phyloP scores from a whole-genome alignment of 768 basidiomycete species.

The Thelephora ganbajun region DNA sequence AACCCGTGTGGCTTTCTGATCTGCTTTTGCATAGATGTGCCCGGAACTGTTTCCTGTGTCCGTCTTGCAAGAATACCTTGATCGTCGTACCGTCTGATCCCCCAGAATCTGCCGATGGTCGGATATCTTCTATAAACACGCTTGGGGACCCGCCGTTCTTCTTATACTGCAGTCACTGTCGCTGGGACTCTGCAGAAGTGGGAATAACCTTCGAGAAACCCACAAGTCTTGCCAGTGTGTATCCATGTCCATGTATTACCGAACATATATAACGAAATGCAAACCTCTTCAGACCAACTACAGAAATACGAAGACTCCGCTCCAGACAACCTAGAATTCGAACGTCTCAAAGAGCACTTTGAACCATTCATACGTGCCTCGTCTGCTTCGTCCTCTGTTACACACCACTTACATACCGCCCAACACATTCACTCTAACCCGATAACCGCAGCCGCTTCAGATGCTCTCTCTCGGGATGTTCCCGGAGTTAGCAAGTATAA shows the following conservation, averaged over 20 bases:
- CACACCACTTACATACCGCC: constrained; percentile 23
- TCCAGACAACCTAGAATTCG: constrained; percentile 79
- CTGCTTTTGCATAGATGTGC: constrained; percentile 57
- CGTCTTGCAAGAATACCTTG: constrained; percentile 81
- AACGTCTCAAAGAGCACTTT: constrained; percentile 91
- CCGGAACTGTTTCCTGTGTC: constrained; percentile 95
- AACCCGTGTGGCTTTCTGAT: background rate
- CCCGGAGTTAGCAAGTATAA: constrained; percentile 73
- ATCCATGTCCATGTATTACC: no score
- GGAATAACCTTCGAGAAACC: constrained; percentile 94
- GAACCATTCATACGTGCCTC: constrained; percentile 87
- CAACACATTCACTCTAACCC: constrained; percentile 68
- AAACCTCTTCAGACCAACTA: constrained; percentile 54
- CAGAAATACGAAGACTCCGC: constrained; percentile 84
- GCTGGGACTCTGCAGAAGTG: constrained; percentile 89
- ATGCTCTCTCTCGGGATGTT: constrained; percentile 80
- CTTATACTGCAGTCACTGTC: constrained; percentile 82
- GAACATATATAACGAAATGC: background rate
- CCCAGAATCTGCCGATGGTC: constrained; percentile 43
- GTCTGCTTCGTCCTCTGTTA: constrained; percentile 52
- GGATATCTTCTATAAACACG: constrained; percentile 33
- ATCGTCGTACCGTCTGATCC: constrained; percentile 85
- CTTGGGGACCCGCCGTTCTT: constrained; percentile 84
- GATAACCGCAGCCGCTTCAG: constrained; percentile 79
- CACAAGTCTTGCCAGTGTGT: constrained; percentile 81